Evolutionary conservation across 2,329 filamentous ascomycete genomes (phyloP).

Genomic region (Falciphora oryzae): DNA sequence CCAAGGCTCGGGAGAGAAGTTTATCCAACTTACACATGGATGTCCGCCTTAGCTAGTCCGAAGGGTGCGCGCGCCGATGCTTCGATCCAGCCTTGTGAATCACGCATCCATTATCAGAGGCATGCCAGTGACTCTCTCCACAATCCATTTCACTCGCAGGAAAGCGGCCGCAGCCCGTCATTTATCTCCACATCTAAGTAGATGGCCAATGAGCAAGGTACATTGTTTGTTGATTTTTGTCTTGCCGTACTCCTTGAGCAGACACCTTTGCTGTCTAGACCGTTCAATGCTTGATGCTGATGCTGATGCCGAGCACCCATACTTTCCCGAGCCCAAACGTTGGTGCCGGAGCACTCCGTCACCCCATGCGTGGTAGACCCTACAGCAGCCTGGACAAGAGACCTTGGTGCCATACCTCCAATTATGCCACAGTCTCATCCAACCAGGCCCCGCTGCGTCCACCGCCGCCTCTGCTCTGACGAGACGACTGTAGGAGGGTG

Average conservation of each 20-base stretch:
- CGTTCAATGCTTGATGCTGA: background rate
- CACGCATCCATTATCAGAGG: background rate
- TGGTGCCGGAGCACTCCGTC: background rate
- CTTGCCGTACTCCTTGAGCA: conserved; percentile 1
- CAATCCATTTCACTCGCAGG: background rate
- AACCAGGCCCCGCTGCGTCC: background rate
- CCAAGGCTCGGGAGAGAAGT: too few relatives aligned
- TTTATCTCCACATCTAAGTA: background rate
- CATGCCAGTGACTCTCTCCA: background rate
- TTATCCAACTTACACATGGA: too few relatives aligned
- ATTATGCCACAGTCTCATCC: background rate
- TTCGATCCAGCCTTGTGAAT: background rate
- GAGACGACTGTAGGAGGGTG: background rate
- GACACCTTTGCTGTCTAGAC: background rate
- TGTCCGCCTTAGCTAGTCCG: too few relatives aligned
- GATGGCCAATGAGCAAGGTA: background rate
- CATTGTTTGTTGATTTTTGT: background rate
- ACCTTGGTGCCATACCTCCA: background rate
- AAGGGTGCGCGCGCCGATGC: background rate
- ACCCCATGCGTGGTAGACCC: background rate
- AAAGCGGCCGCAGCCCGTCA: too few relatives aligned
- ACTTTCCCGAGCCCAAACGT: background rate
- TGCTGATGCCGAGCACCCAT: background rate
- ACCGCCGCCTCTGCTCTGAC: background rate
- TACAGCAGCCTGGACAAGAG: background rate